Base-by-base conservation (phyloP, 228 moss, liverwort and hornwort species). In the Sphagnum fallax region DNA sequence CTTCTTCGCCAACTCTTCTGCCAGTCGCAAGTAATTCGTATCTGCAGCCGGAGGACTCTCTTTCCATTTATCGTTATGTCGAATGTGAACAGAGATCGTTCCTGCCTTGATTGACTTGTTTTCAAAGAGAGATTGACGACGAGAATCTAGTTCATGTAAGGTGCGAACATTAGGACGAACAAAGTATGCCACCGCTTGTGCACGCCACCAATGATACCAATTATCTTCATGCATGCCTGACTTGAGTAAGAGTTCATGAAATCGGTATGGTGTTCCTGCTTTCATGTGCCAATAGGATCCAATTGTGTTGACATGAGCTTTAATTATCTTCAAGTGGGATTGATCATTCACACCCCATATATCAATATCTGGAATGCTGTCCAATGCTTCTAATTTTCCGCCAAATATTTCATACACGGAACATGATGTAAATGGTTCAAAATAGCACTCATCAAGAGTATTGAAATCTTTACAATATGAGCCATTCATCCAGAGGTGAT, bases 181-280 rank as follows among this genome's bases (percentile, higher is more conserved):
- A 0, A 83, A 8, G 60, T 83, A 83, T 0, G 83, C 83, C 0
- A 64, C 69, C 0, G 76, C 79, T 61, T 83, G 79, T 5, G 79
- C 83, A 1, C 76, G 76, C 83, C 79, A 83, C 83, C 83, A 83
- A 63, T 83, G 76, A 6, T 83, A 83, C 0, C 68, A 59, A 0
- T 6, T 47, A 4, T 5, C 32, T 32, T 32, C 50, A 1, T 76
- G 9, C 7, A 71, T 79, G 0, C 69, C 84, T 2, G 13, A 7
- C 32, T 79, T 4, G 0, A 6, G 15, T 0, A 79, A 74, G 6
- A 79, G 74, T 49, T 74, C 55, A 0, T 65, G 5, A 0, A 76
- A 79, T 0, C 68, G 79, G 3, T 48, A 10, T 0, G 75, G 75
- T 7, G 74, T 75, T 6, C 75, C 62, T 10, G 4, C 13, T 13